Base-by-base conservation (phyloP, 106 monocot species). In the Allium sativum region DNA sequence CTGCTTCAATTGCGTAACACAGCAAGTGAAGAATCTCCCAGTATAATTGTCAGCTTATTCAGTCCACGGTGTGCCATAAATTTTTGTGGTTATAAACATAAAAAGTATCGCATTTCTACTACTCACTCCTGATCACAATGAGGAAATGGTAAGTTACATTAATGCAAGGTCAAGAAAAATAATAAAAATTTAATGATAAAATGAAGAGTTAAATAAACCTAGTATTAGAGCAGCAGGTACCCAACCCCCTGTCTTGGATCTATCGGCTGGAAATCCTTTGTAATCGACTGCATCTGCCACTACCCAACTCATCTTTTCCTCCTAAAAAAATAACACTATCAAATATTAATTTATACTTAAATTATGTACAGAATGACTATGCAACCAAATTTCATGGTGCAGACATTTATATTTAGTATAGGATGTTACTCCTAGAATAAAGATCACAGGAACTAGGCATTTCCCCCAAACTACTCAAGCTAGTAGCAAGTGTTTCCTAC, bases 211-310 rank as follows among this genome's bases (percentile, higher is more conserved):
- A 8, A 41, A 53, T 45, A 15, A 54, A 89, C 89, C 90, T 67
- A 91, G 72, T 7, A 85, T 86, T 5, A 80, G 82, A 50, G 86
- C 74, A 9, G 90, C 90, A 57, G 90, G 62, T 42, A 78, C 59
- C 90, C 90, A 91, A 31, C 90, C 86, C 12, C 90, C 90, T 40
- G 90, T 91, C 62, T 68, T 70, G 10, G 85, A 61, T 63, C 54
- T 82, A 55, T 91, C 90, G 44, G 90, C 85, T 42, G 90, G 86
- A 55, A 67, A 83, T 11, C 90, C 86, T 46, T 73, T 77, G 78
- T 83, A 83, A 70, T 91, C 80, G 18, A 91, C 69, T 17, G 86
- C 79, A 69, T 82, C 90, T 17, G 67, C 56, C 52, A 86, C 82
- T 3, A 61, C 40, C 76, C 72, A 76, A 21, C 70, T 70, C 70